phyloP scores from a whole-genome alignment of 2,329 filamentous ascomycete genomes.

The Colletotrichum echinochloae region DNA sequence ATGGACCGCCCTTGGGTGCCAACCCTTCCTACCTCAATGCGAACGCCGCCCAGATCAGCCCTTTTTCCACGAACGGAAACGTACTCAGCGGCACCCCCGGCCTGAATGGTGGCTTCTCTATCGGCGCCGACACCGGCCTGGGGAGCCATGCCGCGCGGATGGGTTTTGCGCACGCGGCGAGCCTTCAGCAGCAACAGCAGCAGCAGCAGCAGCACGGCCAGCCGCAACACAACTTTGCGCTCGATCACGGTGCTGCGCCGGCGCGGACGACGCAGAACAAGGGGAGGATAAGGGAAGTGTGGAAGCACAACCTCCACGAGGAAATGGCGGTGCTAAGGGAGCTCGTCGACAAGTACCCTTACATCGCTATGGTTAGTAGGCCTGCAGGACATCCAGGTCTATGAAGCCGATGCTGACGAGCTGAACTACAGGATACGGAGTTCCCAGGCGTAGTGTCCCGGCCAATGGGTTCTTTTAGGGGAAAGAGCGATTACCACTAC shows the following conservation, averaged over 20 bases:
- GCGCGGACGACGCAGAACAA: slow-evolving; percentile 74
- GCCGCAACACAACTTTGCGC: slow-evolving; percentile 45
- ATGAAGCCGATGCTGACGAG: slow-evolving; percentile 26
- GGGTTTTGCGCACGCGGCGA: slow-evolving; percentile 82
- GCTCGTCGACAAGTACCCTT: slow-evolving; percentile 90
- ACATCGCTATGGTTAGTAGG: slow-evolving; percentile 91
- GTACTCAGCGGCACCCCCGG: slow-evolving; percentile 69
- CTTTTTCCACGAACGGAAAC: slow-evolving; percentile 71
- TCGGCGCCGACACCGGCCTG: slow-evolving; percentile 77
- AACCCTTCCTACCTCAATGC: slow-evolving; percentile 79
- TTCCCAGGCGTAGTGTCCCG: slow-evolving; percentile 98
- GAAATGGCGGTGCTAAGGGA: slow-evolving; percentile 89
- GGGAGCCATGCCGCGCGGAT: slow-evolving; percentile 89
- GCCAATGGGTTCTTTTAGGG: slow-evolving; percentile 93
- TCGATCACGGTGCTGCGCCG: slow-evolving; percentile 42
- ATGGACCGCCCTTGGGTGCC: slow-evolving; percentile 67
- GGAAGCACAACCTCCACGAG: slow-evolving; percentile 90
- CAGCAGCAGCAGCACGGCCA: slow-evolving; percentile 70
- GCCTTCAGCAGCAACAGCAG: slow-evolving; percentile 64
- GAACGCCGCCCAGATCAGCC: slow-evolving; percentile 74
- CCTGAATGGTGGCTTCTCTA: slow-evolving; percentile 66
- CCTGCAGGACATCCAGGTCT: neutral
- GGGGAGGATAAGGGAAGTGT: slow-evolving; percentile 92
- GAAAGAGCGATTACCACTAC: slow-evolving; percentile 98
- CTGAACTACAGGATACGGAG: slow-evolving; percentile 81